These are phyloP conservation scores for Podospora bellae-mahoneyi DNA, from an alignment of 495 filamentous ascomycete species.

Conservation along the genomic window DNA sequence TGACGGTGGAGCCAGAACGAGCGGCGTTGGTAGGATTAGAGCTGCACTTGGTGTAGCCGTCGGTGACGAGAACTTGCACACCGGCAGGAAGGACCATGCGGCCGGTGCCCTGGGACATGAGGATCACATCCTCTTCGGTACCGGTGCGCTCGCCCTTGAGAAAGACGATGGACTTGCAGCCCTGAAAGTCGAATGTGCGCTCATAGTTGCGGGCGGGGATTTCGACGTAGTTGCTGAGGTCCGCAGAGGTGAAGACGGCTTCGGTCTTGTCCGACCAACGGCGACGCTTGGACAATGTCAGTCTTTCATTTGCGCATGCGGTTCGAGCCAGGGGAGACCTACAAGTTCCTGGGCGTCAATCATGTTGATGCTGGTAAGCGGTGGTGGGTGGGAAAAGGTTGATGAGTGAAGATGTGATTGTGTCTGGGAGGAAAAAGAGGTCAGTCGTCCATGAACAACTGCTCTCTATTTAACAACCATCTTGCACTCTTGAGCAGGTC, in stretches of 20 bases:
- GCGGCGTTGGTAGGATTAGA: not conserved
- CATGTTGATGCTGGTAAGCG: not conserved
- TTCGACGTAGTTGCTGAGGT: conserved; percentile 13
- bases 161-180: conserved; percentile 27
- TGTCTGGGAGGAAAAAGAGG: not conserved
- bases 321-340: not conserved
- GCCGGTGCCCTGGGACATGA: conserved; percentile 25
- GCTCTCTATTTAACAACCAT: not conserved
- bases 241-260: conserved; percentile 13
- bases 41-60: conserved; percentile 21
- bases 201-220: conserved; percentile 20
- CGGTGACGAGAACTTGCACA: conserved; percentile 25
- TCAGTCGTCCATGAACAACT: not conserved
- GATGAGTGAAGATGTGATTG: not conserved
- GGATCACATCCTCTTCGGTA: conserved; percentile 20
- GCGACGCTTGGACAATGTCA: conserved; percentile 20
- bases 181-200: conserved; percentile 29
- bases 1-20: not conserved
- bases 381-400: not conserved
- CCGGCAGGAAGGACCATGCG: conserved; percentile 29
- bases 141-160: conserved; percentile 14
- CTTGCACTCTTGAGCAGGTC: not conserved
- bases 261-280: conserved; percentile 27
- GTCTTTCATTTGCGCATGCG: not conserved
- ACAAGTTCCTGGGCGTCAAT: conserved; percentile 21